Base-by-base conservation (phyloP, 2,329 filamentous ascomycete genomes). In the Aspergillus puulaauensis region DNA sequence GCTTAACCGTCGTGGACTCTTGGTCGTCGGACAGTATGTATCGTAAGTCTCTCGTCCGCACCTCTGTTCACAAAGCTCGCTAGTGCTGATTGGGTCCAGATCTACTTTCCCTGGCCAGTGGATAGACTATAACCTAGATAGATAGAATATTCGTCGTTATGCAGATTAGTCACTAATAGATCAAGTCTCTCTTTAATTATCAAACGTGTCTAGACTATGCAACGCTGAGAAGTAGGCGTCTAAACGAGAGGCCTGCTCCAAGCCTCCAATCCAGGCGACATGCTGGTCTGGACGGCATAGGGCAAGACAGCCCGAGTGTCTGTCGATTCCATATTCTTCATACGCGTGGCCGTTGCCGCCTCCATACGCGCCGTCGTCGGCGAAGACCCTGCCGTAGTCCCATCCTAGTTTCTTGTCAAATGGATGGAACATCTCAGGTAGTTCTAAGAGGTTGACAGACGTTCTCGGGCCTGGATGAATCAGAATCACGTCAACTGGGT, bases 281-380 rank as follows among this genome's bases (percentile, higher is more conserved):
- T 64, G 62, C 21, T 67, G 65, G 50, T 68, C 66, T n/a, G 65
- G 66, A 6, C 66, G 64, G 24, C 58, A 59, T 4, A 67, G 53
- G 1, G 65, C 45, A 3, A 65, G 7, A 54, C 61, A 60, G 2
- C 65, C 64, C 12, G 4, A 15, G 6, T 44, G 12, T n/a, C 46
- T 40, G 17, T 55, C 48, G 15, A 67, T 62, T 1, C 65, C 61
- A 21, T 63, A 65, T 8, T 39, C 24, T 7, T 39, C 21, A 44
- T 66, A 63, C 0, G 48, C 60, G 6, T 59, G 37, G 0, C 55
- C 52, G 7, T 9, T 37, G 2, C 46, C 33, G 4, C 44, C 17
- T 1, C 33, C 19, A 8, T 49, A 52, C 4, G 27, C 39, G 1
- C 24, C 17, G 21, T 63, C 55, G 37, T 66, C 62, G 1, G 61